Conservation (phyloP, 176 grass and related monocot genomes). For the Triticum dicoccoides region DNA sequence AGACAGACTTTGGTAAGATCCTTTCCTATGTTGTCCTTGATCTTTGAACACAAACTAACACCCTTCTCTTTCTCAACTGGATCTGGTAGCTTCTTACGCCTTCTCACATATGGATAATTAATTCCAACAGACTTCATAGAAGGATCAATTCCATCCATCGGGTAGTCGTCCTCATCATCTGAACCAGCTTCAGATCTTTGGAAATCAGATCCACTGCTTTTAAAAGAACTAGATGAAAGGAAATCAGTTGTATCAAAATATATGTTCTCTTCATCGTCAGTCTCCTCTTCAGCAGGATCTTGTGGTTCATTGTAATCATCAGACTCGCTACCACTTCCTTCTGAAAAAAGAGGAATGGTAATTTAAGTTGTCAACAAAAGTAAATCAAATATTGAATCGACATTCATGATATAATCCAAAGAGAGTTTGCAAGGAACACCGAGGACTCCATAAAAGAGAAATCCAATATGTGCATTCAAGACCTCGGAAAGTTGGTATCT, state of each 20-base stretch:
- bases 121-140: conserved; percentile 84
- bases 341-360: conserved; percentile 39
- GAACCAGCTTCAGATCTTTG: conserved; percentile 89
- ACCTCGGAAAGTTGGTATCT: neutral
- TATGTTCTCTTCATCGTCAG: conserved; percentile 83
- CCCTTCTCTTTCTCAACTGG: conserved; percentile 98
- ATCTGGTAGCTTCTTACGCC: conserved; percentile 93
- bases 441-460: neutral
- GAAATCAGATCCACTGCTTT: conserved; percentile 81
- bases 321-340: conserved; percentile 96
- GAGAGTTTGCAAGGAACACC: neutral
- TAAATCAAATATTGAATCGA: neutral
- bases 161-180: conserved; percentile 77
- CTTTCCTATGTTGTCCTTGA: conserved; percentile 99
- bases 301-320: conserved; percentile 95
- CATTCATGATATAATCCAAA: neutral
- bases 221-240: conserved; percentile 97
- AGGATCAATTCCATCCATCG: conserved; percentile 67
- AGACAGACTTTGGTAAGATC: conserved; percentile 98
- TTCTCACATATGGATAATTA: conserved; percentile 80
- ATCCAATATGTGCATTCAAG: neutral
- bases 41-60: conserved; percentile 98
- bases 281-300: conserved; percentile 94
- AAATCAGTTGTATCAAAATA: conserved; percentile 99
- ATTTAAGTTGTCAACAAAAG: neutral